Evolutionary conservation across 441 rosid species (phyloP).

Genomic region (Erysimum cheiri): DNA sequence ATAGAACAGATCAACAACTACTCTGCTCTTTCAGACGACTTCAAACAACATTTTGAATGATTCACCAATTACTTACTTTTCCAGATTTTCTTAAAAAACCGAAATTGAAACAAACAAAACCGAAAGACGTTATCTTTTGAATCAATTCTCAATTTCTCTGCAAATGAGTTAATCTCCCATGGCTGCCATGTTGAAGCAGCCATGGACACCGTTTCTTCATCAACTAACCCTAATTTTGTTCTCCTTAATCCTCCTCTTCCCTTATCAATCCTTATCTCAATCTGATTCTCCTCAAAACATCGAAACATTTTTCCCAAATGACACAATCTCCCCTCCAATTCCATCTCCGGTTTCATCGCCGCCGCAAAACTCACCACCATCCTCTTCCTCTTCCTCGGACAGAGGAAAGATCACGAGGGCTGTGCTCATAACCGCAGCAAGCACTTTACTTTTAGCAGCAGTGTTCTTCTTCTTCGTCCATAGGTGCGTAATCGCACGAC

Average conservation of each 20-base stretch:
- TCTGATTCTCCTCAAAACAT: constrained; percentile 61
- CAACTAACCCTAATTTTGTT: constrained; percentile 21
- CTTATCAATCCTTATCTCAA: constrained; percentile 51
- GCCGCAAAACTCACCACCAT: constrained; percentile 17
- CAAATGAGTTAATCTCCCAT: constrained; percentile 44
- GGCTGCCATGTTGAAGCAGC: constrained; percentile 52
- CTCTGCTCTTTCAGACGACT: constrained; percentile 27
- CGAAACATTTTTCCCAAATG: constrained; percentile 62
- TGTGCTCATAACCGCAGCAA: constrained; percentile 68
- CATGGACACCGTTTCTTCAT: constrained; percentile 45
- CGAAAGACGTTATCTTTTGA: constrained; percentile 30
- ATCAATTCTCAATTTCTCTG: constrained; percentile 16
- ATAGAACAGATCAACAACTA: constrained; percentile 27
- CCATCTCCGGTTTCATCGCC: constrained; percentile 31
- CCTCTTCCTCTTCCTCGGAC: constrained; percentile 20
- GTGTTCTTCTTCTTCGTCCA: constrained; percentile 61
- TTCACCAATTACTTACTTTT: not conserved
- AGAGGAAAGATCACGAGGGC: constrained; percentile 56
- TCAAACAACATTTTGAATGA: not conserved
- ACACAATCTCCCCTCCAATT: constrained; percentile 36
- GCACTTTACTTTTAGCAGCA: constrained; percentile 60
- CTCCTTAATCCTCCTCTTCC: constrained; percentile 35
- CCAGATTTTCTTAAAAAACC: not conserved
- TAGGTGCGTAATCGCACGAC: constrained; percentile 26
- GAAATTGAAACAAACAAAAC: constrained; percentile 12